phyloP scores from a whole-genome alignment of 2,329 filamentous ascomycete species.

The Neonectria magnoliae region DNA sequence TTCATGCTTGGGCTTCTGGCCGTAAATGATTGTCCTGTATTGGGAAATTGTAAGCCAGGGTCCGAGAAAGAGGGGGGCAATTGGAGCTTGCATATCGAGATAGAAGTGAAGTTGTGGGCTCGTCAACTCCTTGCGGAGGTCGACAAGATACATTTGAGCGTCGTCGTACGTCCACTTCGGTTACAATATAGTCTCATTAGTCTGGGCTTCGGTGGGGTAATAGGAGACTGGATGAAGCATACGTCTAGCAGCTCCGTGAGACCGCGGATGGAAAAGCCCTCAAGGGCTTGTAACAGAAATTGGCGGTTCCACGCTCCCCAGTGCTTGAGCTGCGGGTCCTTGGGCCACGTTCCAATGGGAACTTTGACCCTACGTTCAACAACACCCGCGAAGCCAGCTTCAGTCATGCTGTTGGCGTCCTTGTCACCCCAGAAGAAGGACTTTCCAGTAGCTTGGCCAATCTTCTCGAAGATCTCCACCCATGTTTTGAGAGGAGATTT shows the following conservation, averaged over 20 bases:
- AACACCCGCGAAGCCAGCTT: constrained; percentile 36
- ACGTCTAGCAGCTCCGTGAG: constrained; percentile 35
- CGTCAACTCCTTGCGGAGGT: constrained; percentile 29
- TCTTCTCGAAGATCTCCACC: constrained; percentile 26
- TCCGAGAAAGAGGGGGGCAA: too few relatives aligned
- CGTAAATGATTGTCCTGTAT: constrained; percentile 11
- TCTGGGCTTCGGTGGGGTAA: too few relatives aligned
- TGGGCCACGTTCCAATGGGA: constrained; percentile 43
- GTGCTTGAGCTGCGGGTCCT: constrained; percentile 41
- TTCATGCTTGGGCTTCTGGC: background rate
- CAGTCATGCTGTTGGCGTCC: constrained; percentile 25
- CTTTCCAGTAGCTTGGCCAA: constrained; percentile 32
- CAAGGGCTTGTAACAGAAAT: constrained; percentile 36
- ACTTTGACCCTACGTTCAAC: constrained; percentile 33
- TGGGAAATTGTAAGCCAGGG: background rate
- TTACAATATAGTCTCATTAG: background rate
- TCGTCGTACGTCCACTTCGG: constrained; percentile 27
- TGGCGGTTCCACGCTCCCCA: constrained; percentile 41
- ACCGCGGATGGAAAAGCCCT: constrained; percentile 38
- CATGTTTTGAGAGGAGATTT: constrained; percentile 34
- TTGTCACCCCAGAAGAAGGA: constrained; percentile 29
- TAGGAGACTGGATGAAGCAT: background rate
- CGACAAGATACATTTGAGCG: constrained; percentile 30
- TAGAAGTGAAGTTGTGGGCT: constrained; percentile 26
- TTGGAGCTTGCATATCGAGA: constrained; percentile 24